Conservation (phyloP, 495 filamentous ascomycete species). For the Staphylotrichum tortipilum region DNA sequence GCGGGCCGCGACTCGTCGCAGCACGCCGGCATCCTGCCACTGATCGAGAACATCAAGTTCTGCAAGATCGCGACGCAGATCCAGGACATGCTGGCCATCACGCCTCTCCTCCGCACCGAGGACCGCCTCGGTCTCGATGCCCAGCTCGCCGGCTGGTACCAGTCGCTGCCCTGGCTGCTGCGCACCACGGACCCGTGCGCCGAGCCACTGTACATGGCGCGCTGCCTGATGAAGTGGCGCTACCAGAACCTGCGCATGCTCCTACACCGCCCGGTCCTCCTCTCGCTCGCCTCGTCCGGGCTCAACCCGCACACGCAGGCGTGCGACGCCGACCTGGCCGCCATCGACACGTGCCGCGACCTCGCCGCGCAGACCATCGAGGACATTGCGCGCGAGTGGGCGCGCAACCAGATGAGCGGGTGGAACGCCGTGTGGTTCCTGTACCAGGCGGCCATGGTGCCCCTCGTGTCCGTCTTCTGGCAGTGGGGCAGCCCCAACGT, state of each 20-base stretch:
- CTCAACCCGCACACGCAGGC: constrained; percentile 47
- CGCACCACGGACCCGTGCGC: constrained; percentile 61
- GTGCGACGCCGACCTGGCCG: constrained; percentile 57
- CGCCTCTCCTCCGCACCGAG: constrained; percentile 54
- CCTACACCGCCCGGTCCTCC: constrained; percentile 65
- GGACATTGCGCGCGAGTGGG: constrained; percentile 59
- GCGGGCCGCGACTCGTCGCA: constrained; percentile 43
- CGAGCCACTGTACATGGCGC: constrained; percentile 57
- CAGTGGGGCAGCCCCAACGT: constrained; percentile 49
- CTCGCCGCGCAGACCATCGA: constrained; percentile 62
- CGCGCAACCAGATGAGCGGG: constrained; percentile 64
- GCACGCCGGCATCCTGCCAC: constrained; percentile 56
- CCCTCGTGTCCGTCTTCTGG: constrained; percentile 63
- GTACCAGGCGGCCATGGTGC: constrained; percentile 73
- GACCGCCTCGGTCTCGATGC: constrained; percentile 57
- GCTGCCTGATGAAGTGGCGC: constrained; percentile 75
- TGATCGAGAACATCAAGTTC: constrained; percentile 72
- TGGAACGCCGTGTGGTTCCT: constrained; percentile 82
- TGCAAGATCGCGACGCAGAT: constrained; percentile 71
- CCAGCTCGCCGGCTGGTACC: constrained; percentile 64
- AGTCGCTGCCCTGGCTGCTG: constrained; percentile 62
- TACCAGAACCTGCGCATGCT: constrained; percentile 73
- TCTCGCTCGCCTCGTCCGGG: constrained; percentile 61
- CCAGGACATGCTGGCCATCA: constrained; percentile 65
- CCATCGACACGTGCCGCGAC: constrained; percentile 59